phyloP scores from a whole-genome alignment of 2,329 filamentous ascomycete genomes.

The Talaromyces islandicus region DNA sequence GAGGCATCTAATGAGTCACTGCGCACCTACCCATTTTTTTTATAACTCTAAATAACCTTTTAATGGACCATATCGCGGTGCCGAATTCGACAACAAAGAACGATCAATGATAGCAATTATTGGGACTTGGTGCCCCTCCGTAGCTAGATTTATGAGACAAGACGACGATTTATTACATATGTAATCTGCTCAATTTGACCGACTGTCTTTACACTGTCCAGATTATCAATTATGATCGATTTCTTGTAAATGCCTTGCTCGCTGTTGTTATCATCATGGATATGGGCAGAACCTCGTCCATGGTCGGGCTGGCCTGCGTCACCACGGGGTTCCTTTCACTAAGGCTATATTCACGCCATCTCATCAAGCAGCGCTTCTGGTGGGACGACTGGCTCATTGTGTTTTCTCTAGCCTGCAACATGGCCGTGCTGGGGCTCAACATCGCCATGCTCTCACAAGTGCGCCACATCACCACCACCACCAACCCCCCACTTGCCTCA shows the following conservation, averaged over 20 bases:
- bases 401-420: conserved; percentile 37
- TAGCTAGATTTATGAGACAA: neutral
- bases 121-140: neutral
- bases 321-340: conserved; percentile 15
- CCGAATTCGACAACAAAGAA: neutral
- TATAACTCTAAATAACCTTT: too few relatives aligned
- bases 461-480: conserved; percentile 24
- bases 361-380: conserved; percentile 42
- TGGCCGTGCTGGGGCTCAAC: conserved; percentile 41
- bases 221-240: too few relatives aligned
- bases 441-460: conserved; percentile 42
- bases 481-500: neutral
- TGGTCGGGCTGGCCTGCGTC: conserved; percentile 35
- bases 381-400: conserved; percentile 48
- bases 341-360: conserved; percentile 35
- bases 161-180: neutral
- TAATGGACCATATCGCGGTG: too few relatives aligned
- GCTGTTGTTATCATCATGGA: too few relatives aligned
- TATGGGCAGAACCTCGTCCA: neutral
- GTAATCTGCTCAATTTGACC: too few relatives aligned
- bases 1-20: neutral
- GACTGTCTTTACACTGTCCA: too few relatives aligned
- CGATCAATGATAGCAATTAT: neutral
- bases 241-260: too few relatives aligned
- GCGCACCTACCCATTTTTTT: too few relatives aligned